Evolutionary conservation across 192 early-diverging fungal genomes (phyloP), one percentile per base, ranked within the genome.

Genomic region (Physocladia obscura): DNA sequence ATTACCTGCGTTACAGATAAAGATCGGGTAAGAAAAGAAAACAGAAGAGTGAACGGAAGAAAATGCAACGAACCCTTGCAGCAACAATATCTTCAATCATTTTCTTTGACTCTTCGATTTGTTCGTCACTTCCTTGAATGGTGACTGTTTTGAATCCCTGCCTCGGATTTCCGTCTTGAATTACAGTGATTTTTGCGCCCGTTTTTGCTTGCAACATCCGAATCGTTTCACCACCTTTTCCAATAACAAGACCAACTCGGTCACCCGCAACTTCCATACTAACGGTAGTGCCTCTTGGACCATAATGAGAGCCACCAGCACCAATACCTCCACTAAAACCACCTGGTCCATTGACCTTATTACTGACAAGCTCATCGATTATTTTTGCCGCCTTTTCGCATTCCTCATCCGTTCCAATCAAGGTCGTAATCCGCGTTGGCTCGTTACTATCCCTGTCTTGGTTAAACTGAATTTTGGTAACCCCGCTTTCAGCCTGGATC

Each of bases 241-340:
- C 81, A 77, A 95, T 95, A 4, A 95, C 88, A 36, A 95, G 77
- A 0, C 94, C 94, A 4, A 95, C 92, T 77, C 75, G 59, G 21
- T 84, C 79, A 26, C 81, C 79, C 13, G 85, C 86, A 27, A 91
- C 87, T 51, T 82, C 77, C 54, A 90, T 86, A 15, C 78, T 81
- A 15, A 84, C 83, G 27, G 54, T 71, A 3, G 76, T 73, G 1
- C 76, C 77, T 27, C 65, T 57, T 36, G 75, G 48, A 52, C 75
- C 55, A 69, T 75, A 73, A 52, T 79, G 62, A 19, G 79, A 70
- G 47, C 57, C 77, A 35, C 76, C 70, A 44, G 74, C 69, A 55
- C 64, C 70, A n/a, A 8, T n/a, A 32, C 69, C 69, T 26, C 62
- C 34, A 49, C 75, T 69, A 40, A 65, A 49, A 31, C 58, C 31